These are phyloP conservation scores for Lentinula raphanica DNA, from an alignment of 768 basidiomycete species.

Conservation along the genomic window DNA sequence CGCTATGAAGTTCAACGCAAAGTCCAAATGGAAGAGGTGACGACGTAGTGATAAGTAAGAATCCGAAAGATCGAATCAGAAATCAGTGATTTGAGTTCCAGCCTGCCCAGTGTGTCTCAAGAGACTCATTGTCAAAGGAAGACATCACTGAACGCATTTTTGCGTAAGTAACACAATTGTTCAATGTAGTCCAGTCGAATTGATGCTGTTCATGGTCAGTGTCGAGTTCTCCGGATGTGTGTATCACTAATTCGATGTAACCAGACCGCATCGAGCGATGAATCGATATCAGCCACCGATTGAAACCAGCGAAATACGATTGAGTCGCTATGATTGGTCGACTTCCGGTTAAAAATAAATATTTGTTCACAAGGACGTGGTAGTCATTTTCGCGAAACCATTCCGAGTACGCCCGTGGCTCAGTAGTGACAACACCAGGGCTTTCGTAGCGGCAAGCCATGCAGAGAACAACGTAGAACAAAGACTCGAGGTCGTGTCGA, in stretches of 20 bases:
- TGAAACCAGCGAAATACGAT: neutral
- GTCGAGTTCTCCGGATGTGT: neutral
- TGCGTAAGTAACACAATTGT: neutral
- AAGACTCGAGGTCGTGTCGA: constrained; percentile 7
- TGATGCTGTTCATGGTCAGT: neutral
- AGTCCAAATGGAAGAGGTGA: neutral
- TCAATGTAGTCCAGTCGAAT: neutral
- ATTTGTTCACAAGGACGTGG: neutral
- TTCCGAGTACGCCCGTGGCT: neutral
- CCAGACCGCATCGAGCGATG: neutral
- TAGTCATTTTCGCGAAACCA: neutral
- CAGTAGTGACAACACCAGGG: neutral
- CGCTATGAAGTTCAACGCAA: neutral
- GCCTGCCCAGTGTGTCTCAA: neutral
- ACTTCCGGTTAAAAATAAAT: no score
- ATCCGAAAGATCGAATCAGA: no score
- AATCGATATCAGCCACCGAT: neutral
- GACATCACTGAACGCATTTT: neutral
- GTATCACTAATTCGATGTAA: neutral
- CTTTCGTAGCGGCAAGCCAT: neutral
- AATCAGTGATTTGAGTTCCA: neutral
- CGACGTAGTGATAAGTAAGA: neutral
- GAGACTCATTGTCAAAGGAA: neutral
- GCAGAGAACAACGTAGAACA: constrained; percentile 6
- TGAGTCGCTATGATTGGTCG: neutral